Percentiles rank a stretch among this genome's conserved stretches.
Evolutionary conservation across 139 green algal species (phyloP).

Genomic region (Trebouxia sp.): DNA sequence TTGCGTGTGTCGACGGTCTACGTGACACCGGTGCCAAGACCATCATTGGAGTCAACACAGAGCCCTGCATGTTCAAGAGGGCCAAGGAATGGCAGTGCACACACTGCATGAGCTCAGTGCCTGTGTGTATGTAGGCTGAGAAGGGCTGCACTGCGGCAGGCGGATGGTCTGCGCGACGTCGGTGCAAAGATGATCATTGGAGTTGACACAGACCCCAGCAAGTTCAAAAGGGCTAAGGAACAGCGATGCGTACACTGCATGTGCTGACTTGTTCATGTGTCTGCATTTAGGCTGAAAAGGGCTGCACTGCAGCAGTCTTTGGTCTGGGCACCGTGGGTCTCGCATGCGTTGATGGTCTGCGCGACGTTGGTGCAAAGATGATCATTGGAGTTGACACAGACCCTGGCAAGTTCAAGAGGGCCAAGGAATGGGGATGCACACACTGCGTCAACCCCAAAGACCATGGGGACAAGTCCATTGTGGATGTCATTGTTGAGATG

Average conservation of each 20-base stretch:
- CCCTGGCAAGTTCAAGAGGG: constrained; percentile 79
- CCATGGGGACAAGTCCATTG: constrained; percentile 76
- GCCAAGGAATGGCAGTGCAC: constrained; percentile 86
- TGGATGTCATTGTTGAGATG: constrained; percentile 85
- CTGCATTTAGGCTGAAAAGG: constrained; percentile 75
- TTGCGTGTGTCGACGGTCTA: constrained; percentile 89
- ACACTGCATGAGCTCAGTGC: constrained; percentile 80
- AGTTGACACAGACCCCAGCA: constrained; percentile 89
- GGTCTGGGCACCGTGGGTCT: constrained; percentile 86
- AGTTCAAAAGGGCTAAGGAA: constrained; percentile 81
- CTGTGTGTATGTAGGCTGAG: not conserved
- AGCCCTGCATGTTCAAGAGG: constrained; percentile 81
- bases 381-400: constrained; percentile 97
- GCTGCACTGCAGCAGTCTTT: constrained; percentile 88
- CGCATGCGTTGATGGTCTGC: constrained; percentile 87
- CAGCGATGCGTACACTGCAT: constrained; percentile 87
- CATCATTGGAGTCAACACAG: constrained; percentile 93
- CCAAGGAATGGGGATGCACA: constrained; percentile 84
- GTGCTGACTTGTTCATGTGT: too few relatives aligned
- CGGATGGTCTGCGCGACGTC: constrained; percentile 75
- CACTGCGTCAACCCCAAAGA: constrained; percentile 88
- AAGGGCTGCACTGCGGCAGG: constrained; percentile 76
- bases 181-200: constrained; percentile 86
- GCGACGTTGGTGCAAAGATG: constrained; percentile 54
- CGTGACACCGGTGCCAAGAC: constrained; percentile 52